Conservation (phyloP, 306 rosid genomes). For the Gynostemma pentaphyllum region DNA sequence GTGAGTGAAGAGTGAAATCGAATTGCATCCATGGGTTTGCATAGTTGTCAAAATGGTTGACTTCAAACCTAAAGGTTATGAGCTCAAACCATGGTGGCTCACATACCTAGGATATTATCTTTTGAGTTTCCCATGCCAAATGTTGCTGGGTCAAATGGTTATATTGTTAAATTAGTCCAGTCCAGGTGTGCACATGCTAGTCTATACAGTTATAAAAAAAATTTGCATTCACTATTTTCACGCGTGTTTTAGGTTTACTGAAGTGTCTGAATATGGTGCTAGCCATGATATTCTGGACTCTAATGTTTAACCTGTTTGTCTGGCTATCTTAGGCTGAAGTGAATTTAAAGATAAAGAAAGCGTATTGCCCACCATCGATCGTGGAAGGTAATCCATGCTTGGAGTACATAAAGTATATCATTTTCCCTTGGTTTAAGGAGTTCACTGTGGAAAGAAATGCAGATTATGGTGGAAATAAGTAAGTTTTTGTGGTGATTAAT, state of each 20-base stretch:
- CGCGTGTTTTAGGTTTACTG: not conserved
- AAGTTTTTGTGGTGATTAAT: slow-evolving; percentile 19
- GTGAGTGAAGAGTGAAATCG: not conserved
- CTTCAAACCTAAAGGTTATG: too few species aligned
- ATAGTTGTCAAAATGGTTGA: too few species aligned
- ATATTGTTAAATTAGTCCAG: too few species aligned
- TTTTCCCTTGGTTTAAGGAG: slow-evolving; percentile 72
- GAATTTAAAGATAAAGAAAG: slow-evolving; percentile 71
- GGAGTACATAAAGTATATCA: slow-evolving; percentile 57
- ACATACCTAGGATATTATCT: too few species aligned
- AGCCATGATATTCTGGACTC: not conserved
- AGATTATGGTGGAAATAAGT: slow-evolving; percentile 67
- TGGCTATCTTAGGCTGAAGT: slow-evolving; percentile 52
- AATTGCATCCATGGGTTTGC: not conserved
- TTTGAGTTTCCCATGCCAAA: too few species aligned
- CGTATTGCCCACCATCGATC: slow-evolving; percentile 65
- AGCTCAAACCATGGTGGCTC: too few species aligned
- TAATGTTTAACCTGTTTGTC: not conserved
- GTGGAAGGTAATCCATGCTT: slow-evolving; percentile 81
- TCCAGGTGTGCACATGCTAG: too few species aligned
- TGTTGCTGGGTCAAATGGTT: too few species aligned
- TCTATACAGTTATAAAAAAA: too few species aligned
- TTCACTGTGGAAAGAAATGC: slow-evolving; percentile 55
- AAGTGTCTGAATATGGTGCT: not conserved
- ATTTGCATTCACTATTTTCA: too few species aligned